These are phyloP conservation scores for Mucor irregularis DNA, from an alignment of 371 early-diverging fungal species.

Conservation along the genomic window DNA sequence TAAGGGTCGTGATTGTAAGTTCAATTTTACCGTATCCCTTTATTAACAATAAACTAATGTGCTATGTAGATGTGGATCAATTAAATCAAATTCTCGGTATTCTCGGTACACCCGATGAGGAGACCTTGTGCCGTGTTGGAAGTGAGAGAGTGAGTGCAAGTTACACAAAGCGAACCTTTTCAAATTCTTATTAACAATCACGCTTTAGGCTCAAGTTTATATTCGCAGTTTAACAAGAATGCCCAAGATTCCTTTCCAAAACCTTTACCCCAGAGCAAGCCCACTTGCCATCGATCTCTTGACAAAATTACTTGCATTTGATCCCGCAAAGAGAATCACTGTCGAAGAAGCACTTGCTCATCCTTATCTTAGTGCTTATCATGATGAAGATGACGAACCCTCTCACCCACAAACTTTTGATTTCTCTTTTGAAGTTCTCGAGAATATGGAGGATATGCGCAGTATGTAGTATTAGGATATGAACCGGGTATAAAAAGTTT, in stretches of 20 bases:
- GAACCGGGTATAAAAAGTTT: background rate
- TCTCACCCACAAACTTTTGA: constrained; percentile 77
- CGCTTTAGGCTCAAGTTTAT: constrained; percentile 91
- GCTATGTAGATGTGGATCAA: constrained; percentile 88
- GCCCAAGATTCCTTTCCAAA: constrained; percentile 86
- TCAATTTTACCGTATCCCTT: background rate
- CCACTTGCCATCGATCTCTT: constrained; percentile 80
- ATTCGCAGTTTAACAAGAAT: constrained; percentile 88
- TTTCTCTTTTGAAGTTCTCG: constrained; percentile 90
- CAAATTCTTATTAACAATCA: too few species aligned
- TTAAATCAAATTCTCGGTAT: constrained; percentile 96
- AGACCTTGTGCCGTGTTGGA: constrained; percentile 82
- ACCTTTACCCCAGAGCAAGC: constrained; percentile 75
- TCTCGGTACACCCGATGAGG: constrained; percentile 98
- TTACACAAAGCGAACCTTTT: too few species aligned
- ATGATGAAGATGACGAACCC: constrained; percentile 80
- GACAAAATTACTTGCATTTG: constrained; percentile 77
- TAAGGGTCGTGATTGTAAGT: constrained; percentile 86
- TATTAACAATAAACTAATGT: background rate
- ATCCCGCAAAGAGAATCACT: constrained; percentile 83
- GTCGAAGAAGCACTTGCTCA: constrained; percentile 84
- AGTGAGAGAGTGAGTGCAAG: constrained; percentile 72
- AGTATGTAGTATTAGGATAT: constrained; percentile 40
- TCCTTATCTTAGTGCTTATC: constrained; percentile 77
- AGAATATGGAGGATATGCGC: constrained; percentile 87